Conservation (phyloP, 441 rosid genomes). For the Pelargonium myrrhifolium region DNA sequence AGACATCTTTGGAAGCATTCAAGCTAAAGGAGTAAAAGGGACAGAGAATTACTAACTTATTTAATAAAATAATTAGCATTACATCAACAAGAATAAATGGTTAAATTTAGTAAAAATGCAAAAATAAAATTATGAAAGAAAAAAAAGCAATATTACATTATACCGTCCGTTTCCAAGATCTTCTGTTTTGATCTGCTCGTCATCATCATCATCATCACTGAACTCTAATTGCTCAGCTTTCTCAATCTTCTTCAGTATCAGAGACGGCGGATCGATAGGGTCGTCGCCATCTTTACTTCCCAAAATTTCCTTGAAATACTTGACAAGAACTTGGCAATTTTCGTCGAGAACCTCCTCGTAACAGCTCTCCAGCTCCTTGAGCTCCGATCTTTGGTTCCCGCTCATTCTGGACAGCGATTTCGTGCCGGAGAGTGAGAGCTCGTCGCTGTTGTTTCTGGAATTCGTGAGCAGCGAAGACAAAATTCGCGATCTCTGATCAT, state of each 20-base stretch:
- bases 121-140: neutral
- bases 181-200: conserved; percentile 21
- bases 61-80: neutral
- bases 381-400: conserved; percentile 39
- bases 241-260: conserved; percentile 21
- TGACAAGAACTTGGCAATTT: conserved; percentile 44
- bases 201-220: conserved; percentile 11
- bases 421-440: conserved; percentile 20
- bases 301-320: conserved; percentile 38
- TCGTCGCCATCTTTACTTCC: conserved; percentile 16
- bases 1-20: neutral
- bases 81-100: neutral
- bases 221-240: conserved; percentile 13
- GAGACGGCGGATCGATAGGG: conserved; percentile 27
- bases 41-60: neutral
- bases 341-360: conserved; percentile 48
- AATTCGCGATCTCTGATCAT: conserved; percentile 35
- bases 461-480: conserved; percentile 21
- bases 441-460: conserved; percentile 16
- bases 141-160: conserved; percentile 41
- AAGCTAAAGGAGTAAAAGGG: neutral
- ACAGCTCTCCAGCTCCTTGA: conserved; percentile 42
- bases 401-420: conserved; percentile 51
- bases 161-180: conserved; percentile 43
- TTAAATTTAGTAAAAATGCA: neutral